Evolutionary conservation across 164 flowering plant genomes (phyloP).

Genomic region (Litsea cubeba): DNA sequence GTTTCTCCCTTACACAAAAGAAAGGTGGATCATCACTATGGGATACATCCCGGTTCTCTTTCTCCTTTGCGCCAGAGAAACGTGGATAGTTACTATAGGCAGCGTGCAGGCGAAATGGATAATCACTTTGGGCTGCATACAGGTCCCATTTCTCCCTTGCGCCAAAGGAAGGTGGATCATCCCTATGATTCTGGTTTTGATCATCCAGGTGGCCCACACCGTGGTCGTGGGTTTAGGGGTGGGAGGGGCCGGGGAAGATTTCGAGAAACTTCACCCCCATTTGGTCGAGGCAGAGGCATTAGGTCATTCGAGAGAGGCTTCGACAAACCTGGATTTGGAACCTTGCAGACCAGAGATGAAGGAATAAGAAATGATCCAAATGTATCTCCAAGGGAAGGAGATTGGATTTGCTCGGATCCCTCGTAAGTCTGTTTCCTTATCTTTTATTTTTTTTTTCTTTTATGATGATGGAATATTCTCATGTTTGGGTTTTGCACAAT

Average conservation of each 20-base stretch:
- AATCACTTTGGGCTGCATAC: constrained; percentile 49
- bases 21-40: constrained; percentile 30
- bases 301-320: constrained; percentile 55
- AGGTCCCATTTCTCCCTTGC: constrained; percentile 70
- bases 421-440: constrained; percentile 43
- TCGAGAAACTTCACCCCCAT: constrained; percentile 66
- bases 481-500: no score
- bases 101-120: constrained; percentile 56
- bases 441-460: neutral
- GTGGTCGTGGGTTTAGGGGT: constrained; percentile 55
- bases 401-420: constrained; percentile 83
- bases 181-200: constrained; percentile 43
- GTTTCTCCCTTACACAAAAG: constrained; percentile 66
- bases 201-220: constrained; percentile 34
- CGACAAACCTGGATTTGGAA: constrained; percentile 50
- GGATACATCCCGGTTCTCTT: constrained; percentile 69
- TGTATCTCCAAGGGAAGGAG: constrained; percentile 92
- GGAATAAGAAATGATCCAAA: constrained; percentile 67
- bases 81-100: neutral
- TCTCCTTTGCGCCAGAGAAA: constrained; percentile 65
- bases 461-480: no score
- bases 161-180: constrained; percentile 36
- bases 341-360: constrained; percentile 52
- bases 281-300: constrained; percentile 64
- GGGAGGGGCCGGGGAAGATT: constrained; percentile 65